Evolutionary conservation across 345 rosid genomes (phyloP).

Genomic region (Arabis alpina): DNA sequence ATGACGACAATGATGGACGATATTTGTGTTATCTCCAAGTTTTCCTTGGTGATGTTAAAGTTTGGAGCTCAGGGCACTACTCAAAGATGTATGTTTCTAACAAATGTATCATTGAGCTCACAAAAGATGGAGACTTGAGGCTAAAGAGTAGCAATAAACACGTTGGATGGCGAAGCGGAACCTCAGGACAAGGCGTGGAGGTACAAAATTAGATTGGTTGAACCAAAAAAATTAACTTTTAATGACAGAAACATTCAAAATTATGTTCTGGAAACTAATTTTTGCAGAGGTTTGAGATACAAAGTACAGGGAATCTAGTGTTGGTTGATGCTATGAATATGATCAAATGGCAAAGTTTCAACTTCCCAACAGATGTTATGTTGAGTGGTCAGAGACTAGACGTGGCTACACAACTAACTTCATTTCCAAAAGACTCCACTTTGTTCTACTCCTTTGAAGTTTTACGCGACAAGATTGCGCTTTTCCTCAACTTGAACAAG

Average conservation of each 20-base stretch:
- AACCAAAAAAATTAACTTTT: not conserved
- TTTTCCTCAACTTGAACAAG: conserved; percentile 61
- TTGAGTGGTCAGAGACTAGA: conserved; percentile 78
- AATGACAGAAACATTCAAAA: not conserved
- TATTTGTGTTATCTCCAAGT: conserved; percentile 74
- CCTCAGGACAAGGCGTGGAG: conserved; percentile 88
- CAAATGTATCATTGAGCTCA: conserved; percentile 65
- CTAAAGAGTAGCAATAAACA: conserved; percentile 56
- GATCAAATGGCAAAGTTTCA: conserved; percentile 93
- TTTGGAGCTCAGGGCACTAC: conserved; percentile 92
- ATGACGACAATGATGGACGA: conserved; percentile 37
- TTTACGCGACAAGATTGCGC: conserved; percentile 59
- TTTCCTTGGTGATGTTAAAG: conserved; percentile 78
- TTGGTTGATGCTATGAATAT: conserved; percentile 58
- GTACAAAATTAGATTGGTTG: conserved; percentile 41
- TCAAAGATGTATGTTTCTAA: conserved; percentile 55
- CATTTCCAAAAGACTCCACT: conserved; percentile 67
- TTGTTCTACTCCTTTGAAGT: conserved; percentile 76
- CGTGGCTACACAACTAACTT: conserved; percentile 79
- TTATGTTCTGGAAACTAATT: not conserved
- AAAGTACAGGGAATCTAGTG: conserved; percentile 70
- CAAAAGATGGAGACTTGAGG: conserved; percentile 72
- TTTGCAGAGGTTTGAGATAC: conserved; percentile 75
- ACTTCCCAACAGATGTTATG: conserved; percentile 89
- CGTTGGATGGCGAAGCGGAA: conserved; percentile 83